Conservation (phyloP, 805 yeast genomes). For the Sugiyamaella lignohabitans region DNA sequence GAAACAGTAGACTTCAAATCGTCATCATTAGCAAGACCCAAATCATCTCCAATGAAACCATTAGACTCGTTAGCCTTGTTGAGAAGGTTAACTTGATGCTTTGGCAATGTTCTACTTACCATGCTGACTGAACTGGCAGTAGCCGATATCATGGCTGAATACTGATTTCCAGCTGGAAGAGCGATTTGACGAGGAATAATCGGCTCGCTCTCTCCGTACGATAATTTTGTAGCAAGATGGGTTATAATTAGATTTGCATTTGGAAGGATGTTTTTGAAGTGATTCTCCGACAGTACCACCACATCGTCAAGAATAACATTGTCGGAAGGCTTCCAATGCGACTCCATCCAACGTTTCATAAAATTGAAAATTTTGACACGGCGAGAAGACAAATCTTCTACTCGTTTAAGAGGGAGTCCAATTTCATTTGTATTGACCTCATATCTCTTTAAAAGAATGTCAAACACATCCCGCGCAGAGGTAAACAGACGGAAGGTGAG, state of each 20-base stretch:
- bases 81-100: constrained; percentile 11
- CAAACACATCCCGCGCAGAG: constrained; percentile 57
- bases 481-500: constrained; percentile 70
- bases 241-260: constrained; percentile 18
- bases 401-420: constrained; percentile 43
- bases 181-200: constrained; percentile 18
- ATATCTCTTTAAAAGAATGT: constrained; percentile 52
- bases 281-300: constrained; percentile 52
- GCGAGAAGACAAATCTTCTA: constrained; percentile 34
- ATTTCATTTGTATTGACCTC: constrained; percentile 33
- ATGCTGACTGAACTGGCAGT: neutral
- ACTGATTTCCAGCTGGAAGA: constrained; percentile 3
- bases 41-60: constrained; percentile 6
- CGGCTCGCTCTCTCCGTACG: constrained; percentile 19
- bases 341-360: constrained; percentile 81
- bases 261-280: constrained; percentile 14
- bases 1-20: constrained; percentile 12
- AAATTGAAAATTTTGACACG: constrained; percentile 52
- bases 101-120: constrained; percentile 5
- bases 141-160: neutral
- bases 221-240: constrained; percentile 18
- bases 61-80: constrained; percentile 8
- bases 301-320: constrained; percentile 57
- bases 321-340: constrained; percentile 78
- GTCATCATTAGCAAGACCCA: constrained; percentile 4